Evolutionary conservation across 768 basidiomycete genomes (phyloP).

Genomic region (Collybia mongolica): DNA sequence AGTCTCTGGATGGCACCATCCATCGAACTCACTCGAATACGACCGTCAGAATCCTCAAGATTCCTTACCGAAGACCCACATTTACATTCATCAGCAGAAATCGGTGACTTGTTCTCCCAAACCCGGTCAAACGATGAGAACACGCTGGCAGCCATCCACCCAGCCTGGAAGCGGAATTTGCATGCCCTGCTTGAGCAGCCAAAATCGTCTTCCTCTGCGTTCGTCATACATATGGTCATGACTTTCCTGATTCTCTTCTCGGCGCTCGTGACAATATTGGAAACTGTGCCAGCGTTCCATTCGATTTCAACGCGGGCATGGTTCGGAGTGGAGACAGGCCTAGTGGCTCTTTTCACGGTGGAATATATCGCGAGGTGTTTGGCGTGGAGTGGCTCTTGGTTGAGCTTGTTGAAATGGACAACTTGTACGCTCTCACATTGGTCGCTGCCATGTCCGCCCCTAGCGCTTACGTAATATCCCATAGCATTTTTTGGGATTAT

Average conservation of each 20-base stretch:
- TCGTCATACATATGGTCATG: slow-evolving; percentile 58
- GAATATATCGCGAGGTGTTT: slow-evolving; percentile 75
- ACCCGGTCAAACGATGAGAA: slow-evolving; percentile 34
- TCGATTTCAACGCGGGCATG: slow-evolving; percentile 20
- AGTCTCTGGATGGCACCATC: slow-evolving; percentile 13
- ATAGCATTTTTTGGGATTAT: slow-evolving; percentile 83
- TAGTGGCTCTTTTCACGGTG: slow-evolving; percentile 63
- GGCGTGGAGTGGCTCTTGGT: slow-evolving; percentile 75
- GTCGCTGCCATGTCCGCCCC: slow-evolving; percentile 16
- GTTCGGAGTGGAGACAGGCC: slow-evolving; percentile 4
- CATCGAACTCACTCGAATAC: slow-evolving; percentile 27
- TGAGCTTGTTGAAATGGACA: slow-evolving; percentile 59
- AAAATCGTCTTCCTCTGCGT: slow-evolving; percentile 72
- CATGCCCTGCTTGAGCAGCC: slow-evolving; percentile 80
- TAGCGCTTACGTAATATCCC: slow-evolving; percentile 11
- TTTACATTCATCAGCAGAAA: slow-evolving; percentile 28
- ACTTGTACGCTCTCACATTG: slow-evolving; percentile 47
- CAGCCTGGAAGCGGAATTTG: slow-evolving; percentile 62
- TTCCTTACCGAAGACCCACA: slow-evolving; percentile 40
- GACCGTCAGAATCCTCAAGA: slow-evolving; percentile 24
- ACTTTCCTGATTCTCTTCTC: slow-evolving; percentile 3
- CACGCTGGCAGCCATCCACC: slow-evolving; percentile 31
- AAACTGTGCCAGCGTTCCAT: slow-evolving; percentile 79
- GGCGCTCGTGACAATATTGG: slow-evolving; percentile 65
- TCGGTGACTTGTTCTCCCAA: slow-evolving; percentile 38